phyloP scores from a whole-genome alignment of 1,139 yeast species.

The Williopsis jadinii region DNA sequence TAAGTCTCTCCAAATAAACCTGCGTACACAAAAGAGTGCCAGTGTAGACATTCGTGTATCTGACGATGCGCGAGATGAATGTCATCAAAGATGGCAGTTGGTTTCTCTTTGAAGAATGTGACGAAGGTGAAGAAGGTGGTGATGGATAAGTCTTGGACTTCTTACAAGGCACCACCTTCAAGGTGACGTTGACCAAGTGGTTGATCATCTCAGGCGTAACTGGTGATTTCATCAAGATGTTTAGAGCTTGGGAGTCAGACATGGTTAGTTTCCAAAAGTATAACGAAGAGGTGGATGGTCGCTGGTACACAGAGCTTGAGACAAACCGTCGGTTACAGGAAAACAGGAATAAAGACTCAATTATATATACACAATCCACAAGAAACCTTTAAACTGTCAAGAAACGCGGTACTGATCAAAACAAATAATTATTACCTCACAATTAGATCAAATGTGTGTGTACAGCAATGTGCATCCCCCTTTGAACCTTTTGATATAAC shows the following conservation, averaged over 20 bases:
- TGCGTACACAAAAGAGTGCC: slow-evolving; percentile 71
- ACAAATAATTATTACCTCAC: too few species aligned
- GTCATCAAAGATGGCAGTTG: slow-evolving; percentile 63
- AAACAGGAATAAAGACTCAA: too few species aligned
- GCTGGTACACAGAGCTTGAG: too few species aligned
- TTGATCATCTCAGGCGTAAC: slow-evolving; percentile 63
- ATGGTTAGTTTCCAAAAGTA: too few species aligned
- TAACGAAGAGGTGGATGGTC: too few species aligned
- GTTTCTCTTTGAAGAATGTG: slow-evolving; percentile 19
- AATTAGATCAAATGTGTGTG: too few species aligned
- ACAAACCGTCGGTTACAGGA: too few species aligned
- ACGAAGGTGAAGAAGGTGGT: slow-evolving; percentile 28
- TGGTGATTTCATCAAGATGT: slow-evolving; percentile 47
- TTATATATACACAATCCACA: too few species aligned
- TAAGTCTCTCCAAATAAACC: slow-evolving; percentile 57
- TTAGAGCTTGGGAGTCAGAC: slow-evolving; percentile 48
- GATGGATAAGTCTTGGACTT: slow-evolving; percentile 29
- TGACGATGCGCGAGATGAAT: slow-evolving; percentile 61
- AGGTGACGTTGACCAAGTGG: slow-evolving; percentile 52
- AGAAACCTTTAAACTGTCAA: too few species aligned
- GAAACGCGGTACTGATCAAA: too few species aligned
- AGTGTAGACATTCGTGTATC: slow-evolving; percentile 68
- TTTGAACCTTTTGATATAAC: too few species aligned
- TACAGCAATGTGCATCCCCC: too few species aligned
- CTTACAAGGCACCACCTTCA: slow-evolving; percentile 57